Evolutionary conservation across 306 rosid genomes (phyloP), one percentile per base, ranked within the genome.

Genomic region (Quillaja saponaria): DNA sequence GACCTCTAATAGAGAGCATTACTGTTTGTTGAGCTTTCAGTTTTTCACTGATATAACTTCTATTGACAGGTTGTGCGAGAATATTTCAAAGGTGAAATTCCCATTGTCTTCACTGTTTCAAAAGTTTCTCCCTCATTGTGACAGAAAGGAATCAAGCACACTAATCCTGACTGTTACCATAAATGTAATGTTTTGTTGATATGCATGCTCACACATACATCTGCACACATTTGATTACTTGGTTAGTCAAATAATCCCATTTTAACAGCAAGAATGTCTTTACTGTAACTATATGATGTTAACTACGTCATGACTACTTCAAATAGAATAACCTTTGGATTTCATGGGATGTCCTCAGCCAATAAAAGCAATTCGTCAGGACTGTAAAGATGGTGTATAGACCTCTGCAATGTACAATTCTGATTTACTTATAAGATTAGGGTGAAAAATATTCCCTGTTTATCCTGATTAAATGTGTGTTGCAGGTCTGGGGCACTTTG

Each of bases 41-140:
- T 19, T 58, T 45, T 80, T 60, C 20, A 48, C 14, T 63, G 53
- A 62, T 38, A 4, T 55, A 21, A 58, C 55, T 73, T 82, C 63
- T 66, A 49, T 71, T 40, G 62, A 66, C 91, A 90, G 97, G 87
- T 90, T 49, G 58, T 83, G 39, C 88, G 96, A 77, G 97, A 90
- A 71, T 81, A 85, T 70, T 76, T 83, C 70, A 76, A 76, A 85
- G 95, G 96, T 90, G 70, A 60, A 76, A 72, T 78, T 76, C 53
- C 64, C 21, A 44, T 69, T 70, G 20, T 49, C 75, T 77, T 71
- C 67, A 74, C 63, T 52, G 49, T 51, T 69, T 60, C 50, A 33
- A 20, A 66, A 71, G 21, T 57, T 70, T 56, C 34, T 52, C 63
- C 15, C 65, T 20, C 76, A 68, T 60, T 74, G 60, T 55, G 68